A percentile compares a stretch with the other conserved stretches of the same genome.
Conservation (phyloP, 257 asterid genomes). For the Solanum pennellii region DNA sequence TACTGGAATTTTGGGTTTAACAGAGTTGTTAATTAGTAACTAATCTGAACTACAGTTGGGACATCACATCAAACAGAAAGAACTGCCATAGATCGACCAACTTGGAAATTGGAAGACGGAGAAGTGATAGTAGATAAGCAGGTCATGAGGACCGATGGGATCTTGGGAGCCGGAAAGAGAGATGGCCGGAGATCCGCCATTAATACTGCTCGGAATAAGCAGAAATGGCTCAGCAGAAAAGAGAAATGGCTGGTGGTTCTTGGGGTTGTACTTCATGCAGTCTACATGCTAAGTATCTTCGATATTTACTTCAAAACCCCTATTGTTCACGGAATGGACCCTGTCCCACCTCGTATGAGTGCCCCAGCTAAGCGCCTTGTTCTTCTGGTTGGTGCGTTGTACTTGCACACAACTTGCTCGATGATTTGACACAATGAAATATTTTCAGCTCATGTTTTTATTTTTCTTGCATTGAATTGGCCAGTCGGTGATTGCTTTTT, state of each 20-base stretch:
- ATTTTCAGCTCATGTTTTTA: neutral
- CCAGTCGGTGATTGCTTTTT: neutral
- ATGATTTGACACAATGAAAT: conserved; percentile 16
- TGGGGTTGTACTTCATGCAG: conserved; percentile 88
- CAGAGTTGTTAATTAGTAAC: neutral
- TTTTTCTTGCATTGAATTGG: neutral
- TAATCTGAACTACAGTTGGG: neutral
- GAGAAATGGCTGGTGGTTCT: conserved; percentile 82
- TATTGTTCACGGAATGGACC: conserved; percentile 94
- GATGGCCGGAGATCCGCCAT: conserved; percentile 23
- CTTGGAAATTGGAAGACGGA: neutral
- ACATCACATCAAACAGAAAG: neutral
- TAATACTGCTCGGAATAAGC: conserved; percentile 18
- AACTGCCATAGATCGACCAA: neutral
- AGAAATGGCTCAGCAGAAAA: conserved; percentile 43
- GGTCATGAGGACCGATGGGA: conserved; percentile 47
- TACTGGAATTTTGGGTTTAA: neutral
- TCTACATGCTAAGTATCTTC: conserved; percentile 96
- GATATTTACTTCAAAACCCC: conserved; percentile 94
- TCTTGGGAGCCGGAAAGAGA: conserved; percentile 35
- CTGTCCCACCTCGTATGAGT: conserved; percentile 58
- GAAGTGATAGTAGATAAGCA: neutral
- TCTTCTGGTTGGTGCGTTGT: conserved; percentile 57
- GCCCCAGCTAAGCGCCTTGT: conserved; percentile 92
- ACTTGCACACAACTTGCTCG: conserved; percentile 25